Evolutionary conservation across 2,329 filamentous ascomycete genomes (phyloP).

Genomic region (Purpureocillium takamizusanense): DNA sequence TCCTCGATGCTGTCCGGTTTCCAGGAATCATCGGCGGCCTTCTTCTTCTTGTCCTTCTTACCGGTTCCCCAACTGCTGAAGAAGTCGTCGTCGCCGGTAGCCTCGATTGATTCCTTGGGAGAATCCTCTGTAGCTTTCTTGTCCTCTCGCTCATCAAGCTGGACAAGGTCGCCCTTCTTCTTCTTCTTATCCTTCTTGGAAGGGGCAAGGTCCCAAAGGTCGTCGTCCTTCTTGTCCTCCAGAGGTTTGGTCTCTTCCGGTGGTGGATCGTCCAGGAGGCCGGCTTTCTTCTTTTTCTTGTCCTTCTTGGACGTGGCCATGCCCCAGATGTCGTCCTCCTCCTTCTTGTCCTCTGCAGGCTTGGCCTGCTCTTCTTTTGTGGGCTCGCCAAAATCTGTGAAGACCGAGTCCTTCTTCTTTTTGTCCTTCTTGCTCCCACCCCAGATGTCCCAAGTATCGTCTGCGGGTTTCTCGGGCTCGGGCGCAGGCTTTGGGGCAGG

Average conservation of each 20-base stretch:
- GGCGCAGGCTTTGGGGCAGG: constrained; percentile 8
- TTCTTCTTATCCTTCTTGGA: constrained; percentile 31
- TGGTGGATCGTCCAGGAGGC: constrained; percentile 7
- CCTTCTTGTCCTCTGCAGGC: constrained; percentile 1
- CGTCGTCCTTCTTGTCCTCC: constrained; percentile 11
- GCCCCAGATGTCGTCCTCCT: not conserved
- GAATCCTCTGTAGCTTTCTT: constrained; percentile 14
- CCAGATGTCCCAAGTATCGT: constrained; percentile 2
- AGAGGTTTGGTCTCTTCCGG: constrained; percentile 10
- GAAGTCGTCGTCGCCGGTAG: constrained; percentile 38
- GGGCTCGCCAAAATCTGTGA: not conserved
- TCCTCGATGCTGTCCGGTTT: constrained; percentile 35
- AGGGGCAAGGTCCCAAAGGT: constrained; percentile 13
- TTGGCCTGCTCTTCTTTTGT: constrained; percentile 2
- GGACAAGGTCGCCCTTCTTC: constrained; percentile 30
- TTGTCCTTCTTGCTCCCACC: constrained; percentile 6
- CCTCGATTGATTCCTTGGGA: constrained; percentile 18
- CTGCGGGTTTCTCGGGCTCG: constrained; percentile 1
- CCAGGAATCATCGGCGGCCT: constrained; percentile 19
- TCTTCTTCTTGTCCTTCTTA: constrained; percentile 38
- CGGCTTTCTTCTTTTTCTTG: constrained; percentile 15
- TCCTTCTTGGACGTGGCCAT: constrained; percentile 5
- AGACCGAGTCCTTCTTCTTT: constrained; percentile 5
- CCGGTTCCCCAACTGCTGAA: constrained; percentile 47
- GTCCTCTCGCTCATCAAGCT: constrained; percentile 20